Evolutionary conservation across 768 basidiomycete genomes (phyloP), one percentile per base, ranked within the genome.

Genomic region (Kwoniella shandongensis): DNA sequence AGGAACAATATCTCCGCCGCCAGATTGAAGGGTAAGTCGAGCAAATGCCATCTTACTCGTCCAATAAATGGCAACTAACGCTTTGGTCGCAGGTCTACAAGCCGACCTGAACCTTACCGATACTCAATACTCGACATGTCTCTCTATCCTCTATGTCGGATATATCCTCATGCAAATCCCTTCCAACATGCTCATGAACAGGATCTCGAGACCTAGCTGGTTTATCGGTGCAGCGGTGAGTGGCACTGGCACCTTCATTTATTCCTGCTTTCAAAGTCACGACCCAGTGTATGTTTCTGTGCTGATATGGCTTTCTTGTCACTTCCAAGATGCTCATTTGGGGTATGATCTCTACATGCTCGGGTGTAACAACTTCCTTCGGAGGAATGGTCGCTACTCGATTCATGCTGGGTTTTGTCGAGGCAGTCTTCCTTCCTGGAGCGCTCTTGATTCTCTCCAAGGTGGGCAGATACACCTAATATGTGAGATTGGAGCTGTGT

Each of bases 351-450:
- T 67, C 65, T 11, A 64, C 61, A 18, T 66, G 80, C 1, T 81
- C 80, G n/a, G 81, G 79, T 8, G 76, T 81, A 50, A 79, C 81
- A 4, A 78, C 78, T 25, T 80, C 75, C 72, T 92, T 76, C 49
- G 61, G 48, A 8, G 74, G 75, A 3, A 72, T 76, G 36, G 52
- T 80, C 12, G 49, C 74, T 13, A 85, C 85, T 0, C 81, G 89
- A 20, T 90, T 91, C 76, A 70, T 64, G 72, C 80, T 91, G 30
- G 90, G 89, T 35, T 86, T 86, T 61, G 80, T 83, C n/a, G 84
- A 84, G 59, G 59, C 70, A 1, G 66, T 38, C 11, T 54, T 57
- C 61, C 51, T 69, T 11, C 65, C 76, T 20, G 74, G 72, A 32
- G 75, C 76, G 23, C 40, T 76, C 22, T 58, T 72, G 38, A 61